phyloP scores from a whole-genome alignment of 495 filamentous ascomycete genomes.

The Peziza echinospora region DNA sequence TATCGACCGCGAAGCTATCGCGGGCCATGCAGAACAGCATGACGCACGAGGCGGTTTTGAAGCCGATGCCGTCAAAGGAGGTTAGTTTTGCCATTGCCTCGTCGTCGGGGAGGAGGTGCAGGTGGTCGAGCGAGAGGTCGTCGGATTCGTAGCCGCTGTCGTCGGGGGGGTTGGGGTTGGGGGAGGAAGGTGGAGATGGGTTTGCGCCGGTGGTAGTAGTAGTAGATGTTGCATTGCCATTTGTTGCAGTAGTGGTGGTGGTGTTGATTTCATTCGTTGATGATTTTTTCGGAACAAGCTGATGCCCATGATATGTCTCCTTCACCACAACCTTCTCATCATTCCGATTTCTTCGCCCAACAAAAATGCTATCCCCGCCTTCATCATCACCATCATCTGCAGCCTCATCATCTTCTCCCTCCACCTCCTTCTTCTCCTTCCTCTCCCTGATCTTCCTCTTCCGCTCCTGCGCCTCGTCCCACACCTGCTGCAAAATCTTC shows the following conservation, averaged over 20 bases:
- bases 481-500: slow-evolving; percentile 55
- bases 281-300: too few species aligned
- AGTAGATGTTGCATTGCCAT: too few species aligned
- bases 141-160: background rate
- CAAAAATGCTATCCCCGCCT: slow-evolving; percentile 20
- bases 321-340: background rate
- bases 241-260: background rate
- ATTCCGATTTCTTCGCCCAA: background rate
- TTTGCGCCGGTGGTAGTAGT: too few species aligned
- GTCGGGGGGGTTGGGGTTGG: background rate
- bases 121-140: slow-evolving; percentile 43
- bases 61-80: slow-evolving; percentile 65
- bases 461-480: slow-evolving; percentile 40
- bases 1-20: slow-evolving; percentile 69
- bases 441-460: slow-evolving; percentile 19
- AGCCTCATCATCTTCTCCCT: slow-evolving; percentile 27
- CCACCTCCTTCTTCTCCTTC: slow-evolving; percentile 20
- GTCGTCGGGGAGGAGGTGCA: slow-evolving; percentile 42
- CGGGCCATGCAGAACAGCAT: slow-evolving; percentile 56
- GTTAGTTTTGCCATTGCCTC: slow-evolving; percentile 53
- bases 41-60: slow-evolving; percentile 80
- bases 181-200: too few species aligned
- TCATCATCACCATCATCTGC: slow-evolving; percentile 33
- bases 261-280: background rate
- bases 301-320: background rate